Base-by-base conservation (phyloP, 2,329 filamentous ascomycete species). In the Aureobasidium sp. region DNA sequence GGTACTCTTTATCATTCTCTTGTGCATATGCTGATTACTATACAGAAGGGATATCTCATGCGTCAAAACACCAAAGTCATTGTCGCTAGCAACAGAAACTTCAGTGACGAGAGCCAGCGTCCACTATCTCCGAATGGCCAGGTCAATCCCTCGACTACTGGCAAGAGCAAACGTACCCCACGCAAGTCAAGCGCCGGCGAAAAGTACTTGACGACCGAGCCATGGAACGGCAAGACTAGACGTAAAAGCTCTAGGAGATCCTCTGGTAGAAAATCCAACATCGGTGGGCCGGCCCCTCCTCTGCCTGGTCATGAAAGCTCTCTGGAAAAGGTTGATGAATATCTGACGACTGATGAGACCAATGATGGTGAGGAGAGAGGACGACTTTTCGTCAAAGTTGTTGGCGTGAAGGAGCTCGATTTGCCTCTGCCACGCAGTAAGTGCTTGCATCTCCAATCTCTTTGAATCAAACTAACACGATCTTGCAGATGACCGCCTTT, bases 1-100 rank as follows among this genome's bases (percentile, higher is more conserved):
- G 70, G 69, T 68, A 41, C 45, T 63, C 36, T 37, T 15, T 30
- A 47, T 54, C 57, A 15, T 49, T 44, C 41, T 39, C 11, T 53
- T 59, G 34, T 15, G 8, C n/a, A 16, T 16, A 21, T 47, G 21
- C 55, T 53, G 16, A 59, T 32, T 42, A 25, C 10, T 67, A 81
- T 81, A 85, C 89, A 97, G 92, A 92, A 95, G 79, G 94, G 94
- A 62, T 99, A 99, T 72, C 82, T 97, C 49, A 99, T 97, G 93
- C 87, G 94, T 70, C 93, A 99, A 70, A 99, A 97, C 76, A 97
- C 93, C 3, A 97, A 97, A 75, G 84, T 99, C 59, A 91, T 99
- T 55, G 86, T 96, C 54, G 94, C 94, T n/a, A 96, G 87, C 72
- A 86, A 81, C 71, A 81, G 83, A 49, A 75, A 80, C 53, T 78